phyloP scores from a whole-genome alignment of 23 red algal species.

The Cyanidiococcus yangmingshanensis region DNA sequence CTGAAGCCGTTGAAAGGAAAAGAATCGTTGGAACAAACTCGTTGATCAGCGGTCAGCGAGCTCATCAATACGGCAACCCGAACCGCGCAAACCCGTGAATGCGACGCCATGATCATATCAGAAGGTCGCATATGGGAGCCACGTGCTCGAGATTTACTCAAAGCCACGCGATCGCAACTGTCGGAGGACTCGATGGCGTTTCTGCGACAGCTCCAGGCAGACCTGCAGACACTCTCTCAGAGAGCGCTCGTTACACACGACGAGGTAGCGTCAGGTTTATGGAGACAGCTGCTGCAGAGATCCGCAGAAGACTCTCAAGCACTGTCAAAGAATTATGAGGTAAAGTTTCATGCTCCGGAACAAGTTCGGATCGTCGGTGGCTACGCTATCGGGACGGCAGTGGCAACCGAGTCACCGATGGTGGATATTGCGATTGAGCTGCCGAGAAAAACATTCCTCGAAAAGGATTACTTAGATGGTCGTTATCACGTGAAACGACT shows the following conservation, averaged over 20 bases:
- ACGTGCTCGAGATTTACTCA: neutral
- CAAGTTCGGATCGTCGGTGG: neutral
- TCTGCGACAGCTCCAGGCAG: neutral
- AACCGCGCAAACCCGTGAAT: too few relatives aligned
- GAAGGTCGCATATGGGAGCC: neutral
- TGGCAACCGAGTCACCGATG: neutral
- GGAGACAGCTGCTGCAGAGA: too few relatives aligned
- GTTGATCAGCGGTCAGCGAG: too few relatives aligned
- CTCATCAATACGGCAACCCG: too few relatives aligned
- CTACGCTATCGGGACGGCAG: neutral
- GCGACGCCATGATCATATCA: neutral
- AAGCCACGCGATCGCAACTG: neutral
- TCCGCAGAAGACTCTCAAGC: too few relatives aligned
- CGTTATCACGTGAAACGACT: slow-evolving; percentile 1
- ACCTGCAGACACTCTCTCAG: neutral
- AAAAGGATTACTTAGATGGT: slow-evolving; percentile 9
- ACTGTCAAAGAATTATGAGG: too few relatives aligned
- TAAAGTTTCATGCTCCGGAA: neutral
- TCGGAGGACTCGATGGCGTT: neutral
- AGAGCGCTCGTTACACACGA: neutral
- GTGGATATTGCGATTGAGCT: neutral
- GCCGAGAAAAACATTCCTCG: neutral
- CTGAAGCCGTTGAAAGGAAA: too few relatives aligned
- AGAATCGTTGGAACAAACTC: too few relatives aligned
- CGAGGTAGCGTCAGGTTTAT: neutral